These are phyloP conservation scores for Rutstroemia sp. DNA, from an alignment of 2,329 filamentous ascomycete species.

Conservation along the genomic window DNA sequence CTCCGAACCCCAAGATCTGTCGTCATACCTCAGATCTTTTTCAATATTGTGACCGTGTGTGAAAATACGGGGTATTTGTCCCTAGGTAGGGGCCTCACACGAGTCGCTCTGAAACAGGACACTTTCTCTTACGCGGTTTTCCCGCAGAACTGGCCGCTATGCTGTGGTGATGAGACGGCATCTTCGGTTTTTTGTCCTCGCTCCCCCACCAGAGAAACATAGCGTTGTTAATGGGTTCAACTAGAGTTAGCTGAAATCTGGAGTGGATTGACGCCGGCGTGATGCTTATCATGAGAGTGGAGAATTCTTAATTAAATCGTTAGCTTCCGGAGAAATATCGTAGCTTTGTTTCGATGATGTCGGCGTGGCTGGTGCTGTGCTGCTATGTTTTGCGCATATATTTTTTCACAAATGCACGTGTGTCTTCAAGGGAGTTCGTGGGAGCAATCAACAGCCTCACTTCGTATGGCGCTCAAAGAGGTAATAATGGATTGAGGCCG, in stretches of 20 bases:
- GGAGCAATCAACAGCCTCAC: background rate
- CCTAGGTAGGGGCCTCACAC: background rate
- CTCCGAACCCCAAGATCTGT: background rate
- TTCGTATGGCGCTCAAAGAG: background rate
- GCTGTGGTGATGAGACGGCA: background rate
- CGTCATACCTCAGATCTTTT: no score
- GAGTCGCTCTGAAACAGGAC: background rate
- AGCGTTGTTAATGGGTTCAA: background rate
- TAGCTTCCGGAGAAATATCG: conserved; percentile 8
- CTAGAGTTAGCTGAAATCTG: background rate
- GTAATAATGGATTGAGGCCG: background rate
- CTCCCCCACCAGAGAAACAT: background rate
- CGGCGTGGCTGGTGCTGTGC: conserved; percentile 1
- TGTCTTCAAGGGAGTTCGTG: background rate
- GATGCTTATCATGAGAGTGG: conserved; percentile 6
- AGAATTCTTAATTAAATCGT: background rate
- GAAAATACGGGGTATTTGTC: no score
- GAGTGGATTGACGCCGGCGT: conserved; percentile 3
- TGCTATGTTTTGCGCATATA: background rate
- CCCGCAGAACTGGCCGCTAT: background rate
- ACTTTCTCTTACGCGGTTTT: conserved; percentile 1
- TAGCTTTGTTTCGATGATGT: background rate
- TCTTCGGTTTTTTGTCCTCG: background rate
- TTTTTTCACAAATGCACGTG: conserved; percentile 1
- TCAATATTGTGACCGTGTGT: no score